Conservation (phyloP, 2,329 filamentous ascomycete species). For the Metarhizium guizhouense region DNA sequence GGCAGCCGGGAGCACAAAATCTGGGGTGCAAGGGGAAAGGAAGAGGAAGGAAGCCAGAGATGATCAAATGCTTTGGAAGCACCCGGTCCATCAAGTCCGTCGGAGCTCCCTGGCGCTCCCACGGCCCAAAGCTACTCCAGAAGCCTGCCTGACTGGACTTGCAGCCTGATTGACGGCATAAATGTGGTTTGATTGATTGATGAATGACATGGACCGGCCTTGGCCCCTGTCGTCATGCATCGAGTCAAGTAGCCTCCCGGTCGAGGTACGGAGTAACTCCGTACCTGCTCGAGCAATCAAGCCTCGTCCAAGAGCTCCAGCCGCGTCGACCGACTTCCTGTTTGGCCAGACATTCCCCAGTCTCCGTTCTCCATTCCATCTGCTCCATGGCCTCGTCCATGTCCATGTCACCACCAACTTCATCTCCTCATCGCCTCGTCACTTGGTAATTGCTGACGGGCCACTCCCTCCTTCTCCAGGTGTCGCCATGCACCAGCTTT, state of each 20-base stretch:
- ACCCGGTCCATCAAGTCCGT: no score
- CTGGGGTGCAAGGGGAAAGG: no score
- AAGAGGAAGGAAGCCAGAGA: no score
- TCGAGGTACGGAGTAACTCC: no score
- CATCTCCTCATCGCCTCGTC: slow-evolving; percentile 2
- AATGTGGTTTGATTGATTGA: background rate
- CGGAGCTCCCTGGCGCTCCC: background rate
- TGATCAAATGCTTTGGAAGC: no score
- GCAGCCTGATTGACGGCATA: background rate
- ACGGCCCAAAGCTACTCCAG: background rate
- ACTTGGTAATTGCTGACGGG: slow-evolving; percentile 8
- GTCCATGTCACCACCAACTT: slow-evolving; percentile 1
- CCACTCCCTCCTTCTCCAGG: slow-evolving; percentile 3
- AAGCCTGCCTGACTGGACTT: background rate
- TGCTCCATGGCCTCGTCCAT: background rate
- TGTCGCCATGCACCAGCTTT: slow-evolving; percentile 13
- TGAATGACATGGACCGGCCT: background rate
- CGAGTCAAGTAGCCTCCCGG: background rate
- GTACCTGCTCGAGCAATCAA: no score
- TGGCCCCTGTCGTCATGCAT: background rate
- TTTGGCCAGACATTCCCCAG: background rate
- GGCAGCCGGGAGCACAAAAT: no score
- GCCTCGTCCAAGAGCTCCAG: background rate
- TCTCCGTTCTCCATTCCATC: background rate
- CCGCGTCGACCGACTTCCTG: background rate